Conservation (phyloP, 2,329 filamentous ascomycete species). For the Aschersonia sp. region DNA sequence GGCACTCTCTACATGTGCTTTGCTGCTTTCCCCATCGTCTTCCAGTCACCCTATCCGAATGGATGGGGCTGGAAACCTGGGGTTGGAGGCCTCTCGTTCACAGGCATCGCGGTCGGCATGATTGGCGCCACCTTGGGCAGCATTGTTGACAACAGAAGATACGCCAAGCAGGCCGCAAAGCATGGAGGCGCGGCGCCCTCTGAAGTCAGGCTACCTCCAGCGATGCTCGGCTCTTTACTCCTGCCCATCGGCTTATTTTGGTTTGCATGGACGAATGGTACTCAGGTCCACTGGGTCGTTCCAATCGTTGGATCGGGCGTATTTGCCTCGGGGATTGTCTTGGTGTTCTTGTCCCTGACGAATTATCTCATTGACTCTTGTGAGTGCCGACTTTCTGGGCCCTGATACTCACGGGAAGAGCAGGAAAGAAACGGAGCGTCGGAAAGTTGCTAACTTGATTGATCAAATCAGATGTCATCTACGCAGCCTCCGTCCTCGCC, state of each 20-base stretch:
- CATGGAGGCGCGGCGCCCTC: conserved; percentile 44
- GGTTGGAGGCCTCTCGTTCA: conserved; percentile 44
- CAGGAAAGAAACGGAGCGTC: not conserved
- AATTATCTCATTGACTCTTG: conserved; percentile 55
- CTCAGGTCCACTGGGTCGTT: conserved; percentile 42
- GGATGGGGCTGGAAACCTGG: conserved; percentile 42
- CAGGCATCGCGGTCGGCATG: conserved; percentile 52
- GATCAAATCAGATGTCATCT: conserved; percentile 43
- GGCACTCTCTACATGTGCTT: conserved; percentile 41
- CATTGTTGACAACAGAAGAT: conserved; percentile 38
- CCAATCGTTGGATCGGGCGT: conserved; percentile 25
- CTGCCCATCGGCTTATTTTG: conserved; percentile 48
- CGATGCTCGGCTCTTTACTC: conserved; percentile 41
- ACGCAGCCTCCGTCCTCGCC: conserved; percentile 60
- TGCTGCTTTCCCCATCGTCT: conserved; percentile 45
- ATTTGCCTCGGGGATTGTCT: conserved; percentile 41
- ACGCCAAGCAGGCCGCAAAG: conserved; percentile 26
- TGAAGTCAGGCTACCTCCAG: conserved; percentile 46
- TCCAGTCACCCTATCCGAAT: conserved; percentile 24
- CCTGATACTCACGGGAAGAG: not conserved
- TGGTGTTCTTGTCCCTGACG: conserved; percentile 51
- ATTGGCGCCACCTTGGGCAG: conserved; percentile 37
- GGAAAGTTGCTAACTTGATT: not conserved
- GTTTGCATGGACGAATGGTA: conserved; percentile 50
- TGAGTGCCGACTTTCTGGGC: conserved; percentile 7